Evolutionary conservation across 2,329 filamentous ascomycete genomes (phyloP), one percentile per base, ranked within the genome.

Genomic region (Neofusicoccum umdonicola): DNA sequence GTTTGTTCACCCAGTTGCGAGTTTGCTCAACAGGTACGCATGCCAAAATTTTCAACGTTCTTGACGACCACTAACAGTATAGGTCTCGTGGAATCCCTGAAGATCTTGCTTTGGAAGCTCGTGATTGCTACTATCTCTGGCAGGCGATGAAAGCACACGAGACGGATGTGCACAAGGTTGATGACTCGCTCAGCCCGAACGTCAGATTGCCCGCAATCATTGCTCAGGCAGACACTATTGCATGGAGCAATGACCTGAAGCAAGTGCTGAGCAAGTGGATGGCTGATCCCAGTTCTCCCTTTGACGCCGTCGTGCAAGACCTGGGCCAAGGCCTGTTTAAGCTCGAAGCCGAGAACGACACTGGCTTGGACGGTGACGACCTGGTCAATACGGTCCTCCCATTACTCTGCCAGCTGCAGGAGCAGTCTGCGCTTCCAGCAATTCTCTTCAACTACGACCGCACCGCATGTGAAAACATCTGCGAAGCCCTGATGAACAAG

Each of bases 371-470:
- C 39, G 69, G 69, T 19, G 66, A 67, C 19, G 68, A 71, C 58
- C 68, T 74, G n/a, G 68, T 71, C 13, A 69, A 71, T 4, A 84
- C 82, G 9, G 86, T 84, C 3, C 76, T 90, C 17, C 82, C 86
- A 1, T 76, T 91, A 35, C 78, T 90, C 0, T 81, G 79, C 15
- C 83, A 87, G 37, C 80, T 93, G 0, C 84, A 91, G 56, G 78
- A 81, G 15, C 84, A 87, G 64, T 84, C 86, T 63, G 89, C 88
- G 0, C 80, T 94, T 0, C 91, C 90, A 0, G 90, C 88, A 0
- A 87, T 94, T 12, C 74, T 93, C 1, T 94, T 94, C 80, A 91
- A 91, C 71, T 94, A 91, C 69, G 88, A 93, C 68, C 86, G 90
- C 54, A 74, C 75, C 1, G 75, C 79, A 35, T 93, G 91, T 69